Base-by-base conservation (phyloP, 2,329 filamentous ascomycete species). In the Ceratocystis huliohia region DNA sequence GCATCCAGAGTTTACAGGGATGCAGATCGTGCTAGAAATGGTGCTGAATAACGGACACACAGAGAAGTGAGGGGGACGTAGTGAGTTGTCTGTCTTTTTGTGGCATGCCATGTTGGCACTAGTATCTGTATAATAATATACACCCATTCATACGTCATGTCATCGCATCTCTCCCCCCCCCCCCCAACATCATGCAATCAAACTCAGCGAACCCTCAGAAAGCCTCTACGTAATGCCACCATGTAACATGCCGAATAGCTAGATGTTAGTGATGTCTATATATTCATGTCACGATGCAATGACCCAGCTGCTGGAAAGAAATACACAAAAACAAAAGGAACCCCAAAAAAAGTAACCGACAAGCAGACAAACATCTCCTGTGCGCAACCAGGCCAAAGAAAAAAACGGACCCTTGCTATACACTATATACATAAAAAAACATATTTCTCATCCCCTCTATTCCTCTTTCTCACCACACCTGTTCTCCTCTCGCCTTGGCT, bases 1-100 rank as follows among this genome's bases (percentile, higher is more conserved):
- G 73, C 94, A 99, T 78, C 94, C 94, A 0, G 89, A 96, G 76
- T 81, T 88, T 69, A 84, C 90, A 68, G 86, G 88, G 64, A 87
- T 86, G 73, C 92, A 96, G 78, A 86, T 99, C 70, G 86, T 99
- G 69, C 80, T 97, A 69, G 94, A 99, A 78, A 82, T 99, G 82
- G 78, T 96, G 70, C 82, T 97, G 71, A 97, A 97, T 74, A 89
- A 96, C 72, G 92, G 90, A 5, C 88, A 93, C 70, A 75, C 76
- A 65, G 82, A 84, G 74, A 79, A 79, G 67, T 75, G 70, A 30
- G n/a, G 2, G 28, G 46, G 2, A 17, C 8, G 20, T 8, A 25
- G 17, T 10, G 33, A 22, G 57, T 13, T 44, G 44, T 48, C 44
- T 46, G 22, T 45, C 48, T 56, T 65, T 56, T 57, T 13, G 13